Evolutionary conservation across 1,284 basidiomycete genomes (phyloP), one percentile per base, ranked within the genome.

Genomic region (Bondarzewia mesenterica): DNA sequence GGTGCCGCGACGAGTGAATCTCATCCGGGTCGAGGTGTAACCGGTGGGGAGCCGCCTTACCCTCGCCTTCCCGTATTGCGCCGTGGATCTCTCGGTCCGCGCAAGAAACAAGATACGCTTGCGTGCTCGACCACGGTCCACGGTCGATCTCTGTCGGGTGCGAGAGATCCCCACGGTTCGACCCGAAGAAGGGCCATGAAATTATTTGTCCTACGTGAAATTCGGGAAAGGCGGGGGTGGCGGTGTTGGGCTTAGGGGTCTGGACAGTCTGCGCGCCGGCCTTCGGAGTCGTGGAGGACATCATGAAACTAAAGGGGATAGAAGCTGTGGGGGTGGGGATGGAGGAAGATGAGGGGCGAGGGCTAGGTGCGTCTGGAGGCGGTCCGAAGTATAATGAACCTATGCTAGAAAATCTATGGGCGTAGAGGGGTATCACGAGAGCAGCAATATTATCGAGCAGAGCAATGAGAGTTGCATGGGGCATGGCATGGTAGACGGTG

Each of bases 171-270:
- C 87, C 87, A 29, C 88, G 75, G 56, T 82, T 79, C 7, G 83
- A 83, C 39, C 87, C 87, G 61, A 90, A 90, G 71, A 90, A 90
- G 1, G 87, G 83, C 86, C 88, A 90, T 2, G 86, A 88, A 48
- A 90, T 77, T 58, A 90, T 89, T 6, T 83, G 82, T 2, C 86
- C 86, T 36, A 89, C 71, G 48, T 82, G 77, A 60, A 75, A 79
- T 50, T 76, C 68, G 55, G 60, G 54, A 10, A 46, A 47, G 14
- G 29, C 20, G 23, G 42, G 46, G 41, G 43, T 38, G 25, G 54
- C 42, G 23, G 42, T 43, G 20, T 27, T n/a, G 12, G 39, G 32
- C 37, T 37, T 41, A 15, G 46, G 37, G 18, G 29, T 42, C 27
- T 35, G 23, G 8, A 14, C 18, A 29, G 43, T 42, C 27, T 38